These are phyloP conservation scores for Dimocarpus longan DNA, from an alignment of 345 rosid species.

Conservation along the genomic window DNA sequence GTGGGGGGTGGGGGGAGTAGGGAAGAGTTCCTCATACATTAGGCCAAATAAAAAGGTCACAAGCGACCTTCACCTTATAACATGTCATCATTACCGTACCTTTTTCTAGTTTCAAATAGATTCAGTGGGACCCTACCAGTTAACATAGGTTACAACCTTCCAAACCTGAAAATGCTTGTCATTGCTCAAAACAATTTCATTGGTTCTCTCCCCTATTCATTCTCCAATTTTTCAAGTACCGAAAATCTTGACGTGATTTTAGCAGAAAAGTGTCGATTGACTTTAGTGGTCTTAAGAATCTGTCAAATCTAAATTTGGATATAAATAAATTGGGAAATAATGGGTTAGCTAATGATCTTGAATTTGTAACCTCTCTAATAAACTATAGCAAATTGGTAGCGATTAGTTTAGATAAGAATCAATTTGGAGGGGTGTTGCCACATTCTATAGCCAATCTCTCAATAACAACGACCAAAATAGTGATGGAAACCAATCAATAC, in stretches of 20 bases:
- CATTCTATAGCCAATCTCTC: no score
- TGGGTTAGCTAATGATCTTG: background rate
- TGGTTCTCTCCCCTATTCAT: background rate
- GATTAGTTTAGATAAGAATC: no score
- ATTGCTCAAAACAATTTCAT: background rate
- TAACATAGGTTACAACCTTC: constrained; percentile 14
- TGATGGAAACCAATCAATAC: no score
- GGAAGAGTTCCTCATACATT: background rate
- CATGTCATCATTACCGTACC: background rate
- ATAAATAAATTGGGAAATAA: background rate
- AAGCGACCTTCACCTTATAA: rapidly evolving
- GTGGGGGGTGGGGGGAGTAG: no score
- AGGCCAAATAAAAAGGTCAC: rapidly evolving
- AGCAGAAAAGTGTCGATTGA: constrained; percentile 5
- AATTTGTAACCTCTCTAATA: no score
- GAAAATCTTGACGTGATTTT: rapidly evolving
- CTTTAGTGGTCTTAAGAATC: background rate
- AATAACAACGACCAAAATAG: no score
- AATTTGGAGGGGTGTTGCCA: no score
- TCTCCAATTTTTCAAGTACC: constrained; percentile 27
- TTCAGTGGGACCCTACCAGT: constrained; percentile 12
- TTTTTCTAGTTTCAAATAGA: background rate
- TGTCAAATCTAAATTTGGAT: background rate
- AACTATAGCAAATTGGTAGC: no score
- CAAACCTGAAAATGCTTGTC: background rate